Evolutionary conservation across 257 asterid genomes (phyloP).

Genomic region (Ballota nigra): DNA sequence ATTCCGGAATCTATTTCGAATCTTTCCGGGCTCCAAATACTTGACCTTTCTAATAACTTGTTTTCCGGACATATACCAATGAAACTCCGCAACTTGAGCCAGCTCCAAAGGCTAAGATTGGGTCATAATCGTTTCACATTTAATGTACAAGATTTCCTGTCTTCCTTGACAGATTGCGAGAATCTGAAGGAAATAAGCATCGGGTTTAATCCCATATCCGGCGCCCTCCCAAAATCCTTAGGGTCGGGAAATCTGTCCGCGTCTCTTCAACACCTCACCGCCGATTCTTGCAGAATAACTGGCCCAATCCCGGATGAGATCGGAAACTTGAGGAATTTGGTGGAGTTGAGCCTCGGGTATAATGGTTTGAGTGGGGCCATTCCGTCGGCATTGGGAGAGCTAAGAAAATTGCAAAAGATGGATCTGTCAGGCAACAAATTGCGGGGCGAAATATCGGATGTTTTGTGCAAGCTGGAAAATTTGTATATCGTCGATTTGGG

Average conservation of each 20-base stretch:
- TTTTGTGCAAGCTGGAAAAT: no score
- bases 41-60: neutral
- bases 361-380: neutral
- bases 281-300: neutral
- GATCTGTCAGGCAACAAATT: neutral
- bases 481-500: no score
- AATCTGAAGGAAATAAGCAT: neutral
- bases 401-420: neutral
- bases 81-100: neutral
- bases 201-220: neutral
- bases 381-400: neutral
- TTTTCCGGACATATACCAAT: neutral
- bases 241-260: neutral
- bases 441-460: no score
- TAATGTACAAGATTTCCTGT: neutral
- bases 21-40: neutral
- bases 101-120: neutral
- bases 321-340: no score
- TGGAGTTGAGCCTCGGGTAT: neutral
- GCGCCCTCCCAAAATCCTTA: slow-evolving; percentile 3
- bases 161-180: neutral
- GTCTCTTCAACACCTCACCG: neutral
- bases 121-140: neutral
- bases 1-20: neutral
- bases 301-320: neutral